Percentiles rank a stretch among this genome's conserved stretches.
Conservation (phyloP, 345 rosid species). For the Acer negundo region DNA sequence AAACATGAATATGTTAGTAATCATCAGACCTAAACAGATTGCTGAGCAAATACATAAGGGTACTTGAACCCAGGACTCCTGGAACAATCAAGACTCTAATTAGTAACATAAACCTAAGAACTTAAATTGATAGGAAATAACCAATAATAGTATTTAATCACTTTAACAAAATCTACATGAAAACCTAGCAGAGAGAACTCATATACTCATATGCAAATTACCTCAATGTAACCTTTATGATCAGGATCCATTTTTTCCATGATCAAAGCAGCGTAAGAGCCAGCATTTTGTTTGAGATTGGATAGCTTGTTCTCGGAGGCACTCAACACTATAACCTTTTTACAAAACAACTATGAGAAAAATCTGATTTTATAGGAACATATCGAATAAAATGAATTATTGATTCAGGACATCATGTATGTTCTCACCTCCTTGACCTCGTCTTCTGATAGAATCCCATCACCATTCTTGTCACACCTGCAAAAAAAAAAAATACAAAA, state of each 20-base stretch:
- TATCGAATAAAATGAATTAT: not conserved
- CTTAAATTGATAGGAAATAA: too few species aligned
- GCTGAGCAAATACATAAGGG: too few species aligned
- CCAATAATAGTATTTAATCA: too few species aligned
- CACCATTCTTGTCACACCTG: slow-evolving; percentile 98
- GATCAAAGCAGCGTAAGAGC: slow-evolving; percentile 72
- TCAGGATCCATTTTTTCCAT: slow-evolving; percentile 99
- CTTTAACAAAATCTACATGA: too few species aligned
- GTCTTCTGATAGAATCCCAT: slow-evolving; percentile 81
- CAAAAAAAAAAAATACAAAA: not conserved
- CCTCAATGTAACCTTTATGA: slow-evolving; percentile 89
- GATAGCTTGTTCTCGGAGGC: slow-evolving; percentile 86
- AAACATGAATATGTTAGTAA: too few species aligned
- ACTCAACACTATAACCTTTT: slow-evolving; percentile 74
- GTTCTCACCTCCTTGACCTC: slow-evolving; percentile 81
- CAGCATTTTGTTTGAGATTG: slow-evolving; percentile 69
- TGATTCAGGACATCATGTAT: not conserved
- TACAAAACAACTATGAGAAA: slow-evolving; percentile 11
- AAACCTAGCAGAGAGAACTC: not conserved
- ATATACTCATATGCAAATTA: slow-evolving; percentile 9
- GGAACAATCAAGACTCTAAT: too few species aligned
- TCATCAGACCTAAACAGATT: too few species aligned
- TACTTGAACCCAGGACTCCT: too few species aligned
- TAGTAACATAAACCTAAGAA: too few species aligned
- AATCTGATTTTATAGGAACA: not conserved